Base-by-base conservation (phyloP, 2,329 filamentous ascomycete genomes). In the Pseudocercospora eumusae region DNA sequence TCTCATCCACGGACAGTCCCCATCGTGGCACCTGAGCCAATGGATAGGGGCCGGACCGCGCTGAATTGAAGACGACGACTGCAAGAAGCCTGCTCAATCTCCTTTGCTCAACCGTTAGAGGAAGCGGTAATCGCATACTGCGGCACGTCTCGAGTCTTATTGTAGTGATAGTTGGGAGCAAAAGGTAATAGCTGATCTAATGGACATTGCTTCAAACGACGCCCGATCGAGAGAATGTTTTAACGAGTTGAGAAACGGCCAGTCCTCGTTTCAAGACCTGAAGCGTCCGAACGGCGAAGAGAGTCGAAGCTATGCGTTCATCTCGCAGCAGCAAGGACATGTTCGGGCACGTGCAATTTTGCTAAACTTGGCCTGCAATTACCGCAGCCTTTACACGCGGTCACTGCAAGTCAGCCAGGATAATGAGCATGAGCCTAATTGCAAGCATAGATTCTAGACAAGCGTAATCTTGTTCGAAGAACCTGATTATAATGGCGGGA, bases 311-410 rank as follows among this genome's bases (percentile, higher is more conserved):
- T 25, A 52, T 52, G 47, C 15, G 25, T 52, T 52, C 47, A 52
- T 52, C 47, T 52, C 18, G 47, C 47, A 52, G 20, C 21, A 25
- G 47, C 25, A n/a, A 52, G 47, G 47, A 52, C 47, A 52, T 52
- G 25, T 52, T 52, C 47, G 47, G 47, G 47, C 47, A 52, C 47
- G 47, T 52, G 47, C 47, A 28, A 52, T 28, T 15, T 52, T n/a
- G 13, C 21, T 25, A 52, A 47, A 47, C 44, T 47, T 47, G 44
- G 21, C 44, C 47, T 52, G 47, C 25, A 52, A 52, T 52, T 25
- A 52, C 47, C 23, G 23, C 47, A 52, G 15, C 21, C 47, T 52
- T 52, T 18, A 23, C 47, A 52, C 47, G 47, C 21, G 47, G 8
- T 52, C 25, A 52, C 21, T 15, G 47, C 21, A 25, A 28, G 44